Base-by-base conservation (phyloP, 129 eudicot species). In the Apium graveolens region DNA sequence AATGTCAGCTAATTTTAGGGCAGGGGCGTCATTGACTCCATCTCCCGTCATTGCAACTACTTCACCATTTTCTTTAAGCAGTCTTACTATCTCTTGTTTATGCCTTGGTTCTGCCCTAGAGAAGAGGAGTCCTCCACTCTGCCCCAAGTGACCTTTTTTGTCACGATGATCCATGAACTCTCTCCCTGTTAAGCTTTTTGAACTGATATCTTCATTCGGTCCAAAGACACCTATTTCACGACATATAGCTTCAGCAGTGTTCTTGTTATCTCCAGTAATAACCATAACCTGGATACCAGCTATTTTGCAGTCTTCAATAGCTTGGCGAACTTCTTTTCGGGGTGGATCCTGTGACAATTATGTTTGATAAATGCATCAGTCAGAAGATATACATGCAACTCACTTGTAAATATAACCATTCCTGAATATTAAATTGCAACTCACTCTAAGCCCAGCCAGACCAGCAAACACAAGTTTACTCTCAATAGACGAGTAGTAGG, bases 171-270 rank as follows among this genome's bases (percentile, higher is more conserved):
- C 96, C 94, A 87, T 90, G 72, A 95, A 95, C 78, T 92, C 96
- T 81, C 86, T 92, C 76, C 99, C 99, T 14, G 96, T 95, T 75
- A 95, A 76, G 70, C 99, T 95, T 79, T 75, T 90, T 74, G 89
- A 82, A 55, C 80, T 84, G 26, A 95, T 89, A 80, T 95, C 94
- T 63, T 92, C 97, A n/a, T 89, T 73, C 68, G 75, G 80, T 78
- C 86, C 89, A 84, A 88, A 87, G 35, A 96, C 88, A 46, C 99
- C 91, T 5, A 96, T 96, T 49, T 96, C 99, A 55, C 91, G 92
- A 81, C 99, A 96, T 38, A 96, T 96, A 76, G 97, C 97, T 84
- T 96, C 99, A n/a, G 99, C 99, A 27, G 99, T 96, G 80, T 91
- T 90, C 87, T 96, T 96, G 81, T 96, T 92, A 75, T 96, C 99